Conservation (phyloP, 148 eudicot genomes). For the Rhododendron griersonianum region DNA sequence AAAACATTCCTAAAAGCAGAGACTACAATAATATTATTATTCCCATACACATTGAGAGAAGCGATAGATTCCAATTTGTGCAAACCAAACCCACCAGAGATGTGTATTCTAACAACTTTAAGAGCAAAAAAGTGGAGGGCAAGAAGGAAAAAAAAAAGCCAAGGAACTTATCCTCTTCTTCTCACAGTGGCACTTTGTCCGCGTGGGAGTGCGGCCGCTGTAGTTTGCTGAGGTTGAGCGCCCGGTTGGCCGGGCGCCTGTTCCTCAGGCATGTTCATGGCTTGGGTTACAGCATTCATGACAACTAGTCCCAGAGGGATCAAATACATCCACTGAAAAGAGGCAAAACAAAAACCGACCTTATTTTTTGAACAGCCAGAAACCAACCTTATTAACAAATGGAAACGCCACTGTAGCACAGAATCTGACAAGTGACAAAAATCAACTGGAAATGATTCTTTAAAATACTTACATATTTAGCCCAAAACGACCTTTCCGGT, state of each 20-base stretch:
- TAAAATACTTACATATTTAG: slow-evolving; percentile 78
- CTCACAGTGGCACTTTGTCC: slow-evolving; percentile 48
- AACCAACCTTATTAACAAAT: background rate
- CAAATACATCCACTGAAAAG: slow-evolving; percentile 96
- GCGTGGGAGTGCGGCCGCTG: slow-evolving; percentile 41
- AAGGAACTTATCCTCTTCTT: slow-evolving; percentile 44
- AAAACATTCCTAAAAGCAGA: background rate
- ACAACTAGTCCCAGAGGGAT: slow-evolving; percentile 87
- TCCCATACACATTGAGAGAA: background rate
- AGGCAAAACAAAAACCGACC: background rate
- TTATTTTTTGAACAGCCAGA: background rate
- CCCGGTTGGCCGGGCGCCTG: slow-evolving; percentile 50
- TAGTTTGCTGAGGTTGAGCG: slow-evolving; percentile 22
- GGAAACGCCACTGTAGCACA: background rate
- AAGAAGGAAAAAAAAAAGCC: background rate
- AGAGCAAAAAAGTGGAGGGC: background rate
- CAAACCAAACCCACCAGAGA: background rate
- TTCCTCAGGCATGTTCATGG: slow-evolving; percentile 93
- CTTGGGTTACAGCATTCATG: slow-evolving; percentile 95
- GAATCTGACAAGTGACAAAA: background rate
- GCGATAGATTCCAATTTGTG: background rate
- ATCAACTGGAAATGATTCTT: background rate
- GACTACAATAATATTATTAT: background rate
- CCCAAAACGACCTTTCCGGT: slow-evolving; percentile 93
- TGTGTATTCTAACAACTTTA: background rate